Evolutionary conservation across 108 stramenopile genomes (phyloP).

Genomic region (Nitzschia sp.): DNA sequence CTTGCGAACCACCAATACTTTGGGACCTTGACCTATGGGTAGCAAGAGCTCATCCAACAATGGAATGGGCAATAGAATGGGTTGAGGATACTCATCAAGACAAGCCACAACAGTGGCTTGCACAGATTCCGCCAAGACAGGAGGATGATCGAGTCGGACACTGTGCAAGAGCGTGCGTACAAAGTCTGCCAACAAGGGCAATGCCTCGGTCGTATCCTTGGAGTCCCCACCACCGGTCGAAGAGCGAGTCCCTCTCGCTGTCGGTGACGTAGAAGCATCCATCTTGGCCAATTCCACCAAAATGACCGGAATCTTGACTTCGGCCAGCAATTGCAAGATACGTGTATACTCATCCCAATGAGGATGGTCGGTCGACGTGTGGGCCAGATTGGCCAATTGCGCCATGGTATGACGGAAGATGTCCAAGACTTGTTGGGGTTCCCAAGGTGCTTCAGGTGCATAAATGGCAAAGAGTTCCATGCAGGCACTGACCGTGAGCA

Average conservation of each 20-base stretch:
- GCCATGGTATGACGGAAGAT: conserved; percentile 73
- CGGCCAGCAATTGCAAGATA: conserved; percentile 69
- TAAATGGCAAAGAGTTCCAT: conserved; percentile 78
- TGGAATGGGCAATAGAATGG: conserved; percentile 47
- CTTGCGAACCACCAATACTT: conserved; percentile 52
- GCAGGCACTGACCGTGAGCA: conserved; percentile 59
- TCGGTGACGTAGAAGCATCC: background rate
- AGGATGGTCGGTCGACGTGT: conserved; percentile 29
- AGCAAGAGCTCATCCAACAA: conserved; percentile 75
- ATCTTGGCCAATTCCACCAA: conserved; percentile 67
- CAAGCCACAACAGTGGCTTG: conserved; percentile 60
- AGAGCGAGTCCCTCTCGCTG: no score
- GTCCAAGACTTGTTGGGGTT: conserved; percentile 52
- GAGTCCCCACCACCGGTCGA: background rate
- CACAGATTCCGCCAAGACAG: conserved; percentile 51
- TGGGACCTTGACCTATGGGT: conserved; percentile 68
- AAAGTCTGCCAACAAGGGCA: conserved; percentile 62
- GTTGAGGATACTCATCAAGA: conserved; percentile 73
- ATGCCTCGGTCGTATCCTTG: conserved; percentile 39
- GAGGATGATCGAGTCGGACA: conserved; percentile 65
- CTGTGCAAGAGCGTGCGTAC: conserved; percentile 57
- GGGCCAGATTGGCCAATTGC: conserved; percentile 71
- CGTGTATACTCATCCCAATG: conserved; percentile 58
- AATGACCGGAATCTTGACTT: conserved; percentile 79
- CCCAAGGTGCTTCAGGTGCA: conserved; percentile 82